Percentiles rank a stretch among this genome's conserved stretches.
These are phyloP conservation scores for Diaporthe velutina DNA, from an alignment of 2,329 filamentous ascomycete genomes.

Conservation along the genomic window DNA sequence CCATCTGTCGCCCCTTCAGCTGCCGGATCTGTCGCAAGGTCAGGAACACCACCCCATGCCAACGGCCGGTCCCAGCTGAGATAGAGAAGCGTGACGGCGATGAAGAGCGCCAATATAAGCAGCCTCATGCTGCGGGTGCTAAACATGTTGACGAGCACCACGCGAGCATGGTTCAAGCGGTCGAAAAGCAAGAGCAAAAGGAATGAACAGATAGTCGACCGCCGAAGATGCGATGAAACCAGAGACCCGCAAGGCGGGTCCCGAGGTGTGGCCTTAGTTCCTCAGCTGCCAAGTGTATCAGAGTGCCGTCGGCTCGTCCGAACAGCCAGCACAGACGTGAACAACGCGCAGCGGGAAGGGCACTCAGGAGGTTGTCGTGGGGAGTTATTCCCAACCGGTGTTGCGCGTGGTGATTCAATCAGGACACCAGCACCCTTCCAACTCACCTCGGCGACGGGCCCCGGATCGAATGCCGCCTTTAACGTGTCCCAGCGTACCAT, in stretches of 20 bases:
- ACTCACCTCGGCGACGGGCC: neutral
- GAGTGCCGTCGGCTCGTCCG: conserved; percentile 14
- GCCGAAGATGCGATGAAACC: conserved; percentile 1
- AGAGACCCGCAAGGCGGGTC: conserved; percentile 11
- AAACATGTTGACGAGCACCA: conserved; percentile 31
- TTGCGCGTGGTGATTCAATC: neutral
- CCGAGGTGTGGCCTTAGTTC: neutral
- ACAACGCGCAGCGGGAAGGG: neutral
- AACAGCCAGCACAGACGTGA: conserved; percentile 9
- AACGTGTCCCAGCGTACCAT: neutral
- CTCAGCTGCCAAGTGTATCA: conserved; percentile 16
- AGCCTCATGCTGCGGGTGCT: conserved; percentile 35
- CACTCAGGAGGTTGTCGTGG: neutral
- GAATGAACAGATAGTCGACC: neutral
- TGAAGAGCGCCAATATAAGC: conserved; percentile 30
- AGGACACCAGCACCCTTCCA: neutral
- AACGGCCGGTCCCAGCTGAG: conserved; percentile 28
- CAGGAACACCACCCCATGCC: conserved; percentile 8
- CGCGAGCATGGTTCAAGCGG: conserved; percentile 12
- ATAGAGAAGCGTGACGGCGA: conserved; percentile 33
- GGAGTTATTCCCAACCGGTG: neutral
- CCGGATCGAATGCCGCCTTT: neutral
- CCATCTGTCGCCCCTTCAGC: neutral
- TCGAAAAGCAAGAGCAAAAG: neutral
- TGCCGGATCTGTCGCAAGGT: neutral